Base-by-base conservation (phyloP, 2,329 filamentous ascomycete species). In the Coniochaeta ligniaria region DNA sequence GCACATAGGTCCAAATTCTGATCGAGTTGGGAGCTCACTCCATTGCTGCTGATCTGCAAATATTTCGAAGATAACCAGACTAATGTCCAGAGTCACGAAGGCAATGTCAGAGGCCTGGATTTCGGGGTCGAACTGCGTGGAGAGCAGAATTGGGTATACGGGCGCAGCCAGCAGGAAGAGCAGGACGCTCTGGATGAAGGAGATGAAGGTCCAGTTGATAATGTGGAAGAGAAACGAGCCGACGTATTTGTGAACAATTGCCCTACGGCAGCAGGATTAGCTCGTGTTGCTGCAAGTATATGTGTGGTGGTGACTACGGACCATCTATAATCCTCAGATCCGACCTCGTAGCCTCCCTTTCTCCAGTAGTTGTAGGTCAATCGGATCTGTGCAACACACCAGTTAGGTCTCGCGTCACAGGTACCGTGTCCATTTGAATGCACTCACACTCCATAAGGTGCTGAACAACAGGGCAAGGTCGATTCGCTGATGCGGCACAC, bases 321-420 rank as follows among this genome's bases (percentile, higher is more conserved):
- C 87, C 95, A 99, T 76, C 95, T 85, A 74, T 99, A 99, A 74
- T 99, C 95, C 75, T 99, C 94, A 17, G 90, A 93, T 41, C 95
- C 94, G 64, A 93, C 80, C 17, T 82, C 78, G 73, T 99, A 99
- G 26, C 95, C 95, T 43, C 95, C 95, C 73, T 91, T 96, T 61
- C 95, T 89, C 88, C 90, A 96, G 77, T 97, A 99, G 76, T 99
- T 99, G 80, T 85, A 98, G 2, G 94, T 98, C 74, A 99, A 78
- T 12, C 95, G 89, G 61, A 78, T 72, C 90, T 92, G 62, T 17
- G 50, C 11, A 24, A 45, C 16, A 43, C 3, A 52, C 63, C 57
- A 62, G 63, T 74, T 55, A 71, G 69, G 20, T 26, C 33, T 47
- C n/a, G n/a, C 20, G 24, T 16, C 16, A 59, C 24, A n/a, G 28